These are phyloP conservation scores for Ramularia collo-cygni DNA, from an alignment of 2,329 filamentous ascomycete species.

Conservation along the genomic window DNA sequence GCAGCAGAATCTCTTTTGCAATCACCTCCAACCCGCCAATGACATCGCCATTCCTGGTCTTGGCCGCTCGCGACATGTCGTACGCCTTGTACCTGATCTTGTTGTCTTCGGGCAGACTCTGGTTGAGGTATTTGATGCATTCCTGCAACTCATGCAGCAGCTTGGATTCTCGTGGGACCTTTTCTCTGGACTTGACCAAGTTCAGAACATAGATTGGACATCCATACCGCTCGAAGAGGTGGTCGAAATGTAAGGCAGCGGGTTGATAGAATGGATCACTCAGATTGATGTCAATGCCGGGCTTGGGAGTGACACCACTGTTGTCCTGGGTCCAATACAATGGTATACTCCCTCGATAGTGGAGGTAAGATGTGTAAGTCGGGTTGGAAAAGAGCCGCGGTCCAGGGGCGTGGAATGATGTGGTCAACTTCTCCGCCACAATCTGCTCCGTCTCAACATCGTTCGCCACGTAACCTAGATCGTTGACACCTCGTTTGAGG, in stretches of 20 bases:
- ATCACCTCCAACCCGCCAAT: slow-evolving; percentile 87
- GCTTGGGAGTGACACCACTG: slow-evolving; percentile 90
- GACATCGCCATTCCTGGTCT: slow-evolving; percentile 84
- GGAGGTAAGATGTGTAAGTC: slow-evolving; percentile 90
- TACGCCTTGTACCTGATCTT: slow-evolving; percentile 92
- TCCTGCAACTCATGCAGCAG: slow-evolving; percentile 79
- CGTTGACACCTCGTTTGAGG: slow-evolving; percentile 88
- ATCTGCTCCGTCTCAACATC: slow-evolving; percentile 99
- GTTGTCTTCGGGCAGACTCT: slow-evolving; percentile 75
- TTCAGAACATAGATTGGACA: slow-evolving; percentile 88
- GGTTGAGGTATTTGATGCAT: slow-evolving; percentile 86
- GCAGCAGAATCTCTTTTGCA: slow-evolving; percentile 75
- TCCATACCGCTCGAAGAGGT: slow-evolving; percentile 88
- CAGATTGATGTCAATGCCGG: slow-evolving; percentile 91
- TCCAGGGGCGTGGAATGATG: slow-evolving; percentile 89
- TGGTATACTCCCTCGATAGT: slow-evolving; percentile 93
- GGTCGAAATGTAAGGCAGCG: slow-evolving; percentile 89
- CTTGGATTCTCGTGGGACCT: slow-evolving; percentile 85
- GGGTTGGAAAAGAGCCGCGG: slow-evolving; percentile 80
- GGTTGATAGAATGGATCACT: slow-evolving; percentile 93
- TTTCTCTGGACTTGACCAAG: slow-evolving; percentile 76
- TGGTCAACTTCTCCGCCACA: slow-evolving; percentile 87
- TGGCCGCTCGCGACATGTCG: slow-evolving; percentile 96
- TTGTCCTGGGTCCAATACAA: slow-evolving; percentile 97
- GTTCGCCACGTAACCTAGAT: slow-evolving; percentile 91